Base-by-base conservation (phyloP, 768 basidiomycete genomes). In the Mycena latifolia region DNA sequence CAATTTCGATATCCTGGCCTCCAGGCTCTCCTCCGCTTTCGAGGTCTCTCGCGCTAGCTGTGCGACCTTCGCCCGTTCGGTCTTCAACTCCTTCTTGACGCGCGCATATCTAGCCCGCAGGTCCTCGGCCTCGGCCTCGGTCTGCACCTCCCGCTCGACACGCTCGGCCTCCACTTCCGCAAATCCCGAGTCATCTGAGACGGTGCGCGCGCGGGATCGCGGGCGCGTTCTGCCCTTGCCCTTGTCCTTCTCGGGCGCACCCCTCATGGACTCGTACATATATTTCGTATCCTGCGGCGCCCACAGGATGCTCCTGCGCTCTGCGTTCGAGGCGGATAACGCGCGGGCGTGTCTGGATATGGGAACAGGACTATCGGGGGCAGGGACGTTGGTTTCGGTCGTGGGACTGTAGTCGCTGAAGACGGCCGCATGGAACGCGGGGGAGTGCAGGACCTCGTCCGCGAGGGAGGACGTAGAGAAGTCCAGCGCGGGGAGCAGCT, bases 261-360 rank as follows among this genome's bases (percentile, higher is more conserved):
- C 15, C 27, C 43, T 10, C 2, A 22, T 3, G 6, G 31, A 15
- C 33, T 47, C 29, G 5, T 53, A 20, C 10, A 14, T 7, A 15
- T 56, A 29, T 15, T 39, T 56, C 31, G 52, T 5, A 8, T 57
- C 55, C 8, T 53, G 48, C 8, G 65, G 65, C 41, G 55, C 60
- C 65, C 65, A 66, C 14, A 66, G 41, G 41, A 66, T 66, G 35
- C 65, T 66, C 41, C 29, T 41, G 27, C 60, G 65, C 55, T 66
- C 60, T 2, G 51, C 9, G 24, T 55, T 33, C 18, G 55, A 47
- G 25, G 41, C 28, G 20, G 65, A 61, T 8, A 46, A 10, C n/a
- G 55, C 55, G 12, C 60, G 59, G 20, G n/a, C 24, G 50, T 56
- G 59, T 29, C 51, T 31, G 22, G 24, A 39, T 35, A 24, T n/a